Evolutionary conservation across 352 stramenopile species (phyloP).

Genomic region (Lagenidium sp.): DNA sequence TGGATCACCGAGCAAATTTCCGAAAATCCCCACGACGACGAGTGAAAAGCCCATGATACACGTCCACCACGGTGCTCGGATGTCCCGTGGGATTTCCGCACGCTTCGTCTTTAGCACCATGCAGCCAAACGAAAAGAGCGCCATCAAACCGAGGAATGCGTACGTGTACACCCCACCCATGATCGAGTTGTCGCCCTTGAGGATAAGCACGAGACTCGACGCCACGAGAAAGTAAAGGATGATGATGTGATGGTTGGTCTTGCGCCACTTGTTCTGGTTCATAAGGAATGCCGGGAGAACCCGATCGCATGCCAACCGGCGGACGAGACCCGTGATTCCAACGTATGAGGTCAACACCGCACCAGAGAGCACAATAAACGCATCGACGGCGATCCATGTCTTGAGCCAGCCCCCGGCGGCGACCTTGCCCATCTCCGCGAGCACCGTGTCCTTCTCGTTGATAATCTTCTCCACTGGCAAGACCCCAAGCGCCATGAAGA

Average conservation of each 20-base stretch:
- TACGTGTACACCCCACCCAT: conserved; percentile 90
- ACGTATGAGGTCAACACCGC: conserved; percentile 76
- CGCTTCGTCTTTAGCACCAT: conserved; percentile 91
- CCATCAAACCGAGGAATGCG: conserved; percentile 88
- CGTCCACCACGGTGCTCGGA: conserved; percentile 76
- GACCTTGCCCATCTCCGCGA: conserved; percentile 46
- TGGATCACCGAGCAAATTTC: conserved; percentile 61
- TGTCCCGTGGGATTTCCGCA: conserved; percentile 82
- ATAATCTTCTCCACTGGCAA: conserved; percentile 53
- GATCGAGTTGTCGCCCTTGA: conserved; percentile 62
- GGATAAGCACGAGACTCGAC: conserved; percentile 39
- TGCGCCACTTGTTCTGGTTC: conserved; percentile 32
- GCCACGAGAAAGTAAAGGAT: conserved; percentile 41
- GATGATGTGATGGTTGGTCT: conserved; percentile 61
- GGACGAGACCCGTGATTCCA: conserved; percentile 59
- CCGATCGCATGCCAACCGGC: conserved; percentile 55
- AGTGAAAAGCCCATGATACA: conserved; percentile 69
- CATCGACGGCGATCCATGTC: conserved; percentile 51
- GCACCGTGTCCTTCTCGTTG: conserved; percentile 37
- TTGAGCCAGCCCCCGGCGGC: conserved; percentile 26
- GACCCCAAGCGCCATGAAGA: conserved; percentile 49
- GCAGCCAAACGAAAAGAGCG: conserved; percentile 86
- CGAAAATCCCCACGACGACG: conserved; percentile 51
- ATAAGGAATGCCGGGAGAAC: conserved; percentile 31
- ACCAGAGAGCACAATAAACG: conserved; percentile 68